phyloP scores from a whole-genome alignment of 2,329 filamentous ascomycete genomes.

The Colletotrichum agaves region DNA sequence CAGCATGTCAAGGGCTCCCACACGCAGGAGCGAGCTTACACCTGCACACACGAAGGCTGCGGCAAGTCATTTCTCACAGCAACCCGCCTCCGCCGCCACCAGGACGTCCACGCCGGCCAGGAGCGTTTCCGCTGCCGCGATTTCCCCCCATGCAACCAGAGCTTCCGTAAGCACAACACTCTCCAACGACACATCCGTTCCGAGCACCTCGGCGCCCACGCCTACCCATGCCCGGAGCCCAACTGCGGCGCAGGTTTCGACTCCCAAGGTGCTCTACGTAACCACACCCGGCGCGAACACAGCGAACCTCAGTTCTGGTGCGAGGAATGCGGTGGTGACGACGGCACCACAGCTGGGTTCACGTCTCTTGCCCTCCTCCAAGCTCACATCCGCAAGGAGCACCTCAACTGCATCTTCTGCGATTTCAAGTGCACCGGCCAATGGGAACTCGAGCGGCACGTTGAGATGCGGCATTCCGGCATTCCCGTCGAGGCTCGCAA shows the following conservation, averaged over 20 bases:
- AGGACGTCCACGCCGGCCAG: slow-evolving; percentile 80
- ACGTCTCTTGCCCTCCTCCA: slow-evolving; percentile 77
- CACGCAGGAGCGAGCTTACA: slow-evolving; percentile 73
- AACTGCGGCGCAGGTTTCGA: slow-evolving; percentile 78
- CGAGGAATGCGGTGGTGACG: slow-evolving; percentile 70
- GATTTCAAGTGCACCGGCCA: slow-evolving; percentile 73
- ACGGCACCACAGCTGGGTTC: slow-evolving; percentile 67
- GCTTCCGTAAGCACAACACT: slow-evolving; percentile 89
- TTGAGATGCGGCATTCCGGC: slow-evolving; percentile 80
- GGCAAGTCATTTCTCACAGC: slow-evolving; percentile 84
- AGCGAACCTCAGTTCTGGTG: slow-evolving; percentile 79
- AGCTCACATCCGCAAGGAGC: slow-evolving; percentile 76
- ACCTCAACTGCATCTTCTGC: slow-evolving; percentile 82
- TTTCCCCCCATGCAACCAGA: slow-evolving; percentile 76
- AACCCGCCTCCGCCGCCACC: slow-evolving; percentile 80
- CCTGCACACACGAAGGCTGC: slow-evolving; percentile 77
- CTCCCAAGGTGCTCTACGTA: slow-evolving; percentile 74
- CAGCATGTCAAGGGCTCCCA: slow-evolving; percentile 89
- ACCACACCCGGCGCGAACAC: slow-evolving; percentile 78
- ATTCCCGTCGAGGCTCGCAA: slow-evolving; percentile 71
- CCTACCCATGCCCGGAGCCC: slow-evolving; percentile 74
- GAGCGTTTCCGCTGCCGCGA: slow-evolving; percentile 80
- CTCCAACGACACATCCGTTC: slow-evolving; percentile 84
- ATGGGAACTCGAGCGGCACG: slow-evolving; percentile 77
- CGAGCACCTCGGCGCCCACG: slow-evolving; percentile 77